Conservation (phyloP, 1,139 yeast genomes). For the Taphrina confusa region DNA sequence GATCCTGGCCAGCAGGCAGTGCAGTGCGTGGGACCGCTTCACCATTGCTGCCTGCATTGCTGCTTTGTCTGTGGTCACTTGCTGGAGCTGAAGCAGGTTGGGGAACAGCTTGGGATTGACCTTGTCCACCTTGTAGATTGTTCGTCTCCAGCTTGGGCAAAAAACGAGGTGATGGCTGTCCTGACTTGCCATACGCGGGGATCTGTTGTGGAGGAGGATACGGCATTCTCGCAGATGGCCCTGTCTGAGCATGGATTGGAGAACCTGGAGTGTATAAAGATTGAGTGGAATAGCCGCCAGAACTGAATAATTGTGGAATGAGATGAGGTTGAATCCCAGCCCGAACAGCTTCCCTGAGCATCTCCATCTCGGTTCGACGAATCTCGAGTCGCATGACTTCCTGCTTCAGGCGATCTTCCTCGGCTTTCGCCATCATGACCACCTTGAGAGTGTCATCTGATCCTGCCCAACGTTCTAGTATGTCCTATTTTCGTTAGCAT, state of each 20-base stretch:
- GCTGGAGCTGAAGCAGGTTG: neutral
- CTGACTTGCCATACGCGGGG: constrained; percentile 5
- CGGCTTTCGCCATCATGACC: constrained; percentile 35
- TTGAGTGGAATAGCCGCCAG: neutral
- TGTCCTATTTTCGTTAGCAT: constrained; percentile 21
- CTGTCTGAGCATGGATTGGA: constrained; percentile 15
- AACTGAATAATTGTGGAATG: constrained; percentile 24
- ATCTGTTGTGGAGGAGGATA: constrained; percentile 8
- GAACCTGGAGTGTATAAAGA: constrained; percentile 21
- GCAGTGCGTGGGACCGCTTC: constrained; percentile 9
- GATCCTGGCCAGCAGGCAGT: neutral
- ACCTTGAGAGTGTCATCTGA: constrained; percentile 37
- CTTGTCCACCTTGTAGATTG: neutral
- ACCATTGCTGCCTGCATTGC: neutral
- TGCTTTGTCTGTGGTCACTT: constrained; percentile 4
- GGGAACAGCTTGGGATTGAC: constrained; percentile 6
- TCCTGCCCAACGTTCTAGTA: constrained; percentile 38
- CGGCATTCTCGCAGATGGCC: neutral
- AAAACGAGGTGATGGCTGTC: constrained; percentile 21
- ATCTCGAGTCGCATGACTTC: constrained; percentile 36
- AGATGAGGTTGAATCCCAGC: constrained; percentile 28
- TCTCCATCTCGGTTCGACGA: constrained; percentile 35
- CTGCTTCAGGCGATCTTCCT: constrained; percentile 35
- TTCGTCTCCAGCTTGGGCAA: constrained; percentile 20
- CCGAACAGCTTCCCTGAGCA: constrained; percentile 34